These are phyloP conservation scores for Pichia heedii DNA, from an alignment of 805 yeast species.

Conservation along the genomic window DNA sequence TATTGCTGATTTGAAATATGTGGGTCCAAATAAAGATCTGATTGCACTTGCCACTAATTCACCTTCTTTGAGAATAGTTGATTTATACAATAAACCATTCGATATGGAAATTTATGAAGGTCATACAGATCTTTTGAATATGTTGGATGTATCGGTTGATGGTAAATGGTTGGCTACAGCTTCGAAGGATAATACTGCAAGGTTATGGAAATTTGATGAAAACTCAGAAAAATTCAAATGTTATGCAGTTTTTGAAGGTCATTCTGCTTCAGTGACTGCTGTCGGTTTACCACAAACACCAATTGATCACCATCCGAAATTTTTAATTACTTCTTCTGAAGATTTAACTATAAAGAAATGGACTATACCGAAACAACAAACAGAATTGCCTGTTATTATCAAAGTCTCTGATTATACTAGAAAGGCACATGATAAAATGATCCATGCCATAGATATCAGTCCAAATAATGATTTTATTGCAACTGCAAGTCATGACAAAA, in stretches of 20 bases:
- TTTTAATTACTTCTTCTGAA: constrained; percentile 71
- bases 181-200: constrained; percentile 79
- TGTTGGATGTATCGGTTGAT: constrained; percentile 66
- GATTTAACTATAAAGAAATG: constrained; percentile 84
- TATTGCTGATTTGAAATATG: constrained; percentile 77
- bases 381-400: constrained; percentile 24
- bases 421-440: constrained; percentile 95
- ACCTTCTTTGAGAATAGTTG: constrained; percentile 72
- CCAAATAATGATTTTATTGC: constrained; percentile 86
- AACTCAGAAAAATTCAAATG: constrained; percentile 30
- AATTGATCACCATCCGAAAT: constrained; percentile 42
- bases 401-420: constrained; percentile 77
- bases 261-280: constrained; percentile 79
- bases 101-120: constrained; percentile 65
- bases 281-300: constrained; percentile 60
- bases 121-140: constrained; percentile 77
- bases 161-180: constrained; percentile 91
- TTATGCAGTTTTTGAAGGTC: constrained; percentile 71
- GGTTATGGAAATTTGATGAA: constrained; percentile 66
- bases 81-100: constrained; percentile 45
- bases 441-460: constrained; percentile 81
- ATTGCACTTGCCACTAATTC: constrained; percentile 92
- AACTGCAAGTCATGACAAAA: constrained; percentile 89
- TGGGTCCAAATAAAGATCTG: constrained; percentile 48
- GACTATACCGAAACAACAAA: constrained; percentile 47